These are phyloP conservation scores for Ogataea ganodermae DNA, from an alignment of 805 yeast genomes.

Conservation along the genomic window DNA sequence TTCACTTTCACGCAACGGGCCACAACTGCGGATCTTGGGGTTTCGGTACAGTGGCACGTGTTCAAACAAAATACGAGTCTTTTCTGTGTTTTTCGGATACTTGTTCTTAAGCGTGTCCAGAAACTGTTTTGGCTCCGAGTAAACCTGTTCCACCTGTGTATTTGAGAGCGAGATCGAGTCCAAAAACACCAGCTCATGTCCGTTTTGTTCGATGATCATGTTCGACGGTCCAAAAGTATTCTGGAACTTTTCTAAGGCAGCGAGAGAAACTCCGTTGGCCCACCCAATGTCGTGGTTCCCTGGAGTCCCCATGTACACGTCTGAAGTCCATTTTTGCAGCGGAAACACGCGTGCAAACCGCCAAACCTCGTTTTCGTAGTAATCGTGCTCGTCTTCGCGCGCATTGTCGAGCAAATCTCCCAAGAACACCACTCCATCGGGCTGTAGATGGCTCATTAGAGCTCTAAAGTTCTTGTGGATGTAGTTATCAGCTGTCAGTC, in stretches of 20 bases:
- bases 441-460: conserved; percentile 65
- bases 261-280: conserved; percentile 65
- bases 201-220: conserved; percentile 54
- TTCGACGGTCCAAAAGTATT: conserved; percentile 74
- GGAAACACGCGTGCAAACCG: conserved; percentile 68
- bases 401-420: conserved; percentile 98
- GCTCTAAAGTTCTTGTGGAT: conserved; percentile 65
- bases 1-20: conserved; percentile 70
- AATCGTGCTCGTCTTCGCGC: conserved; percentile 70
- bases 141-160: conserved; percentile 45
- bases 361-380: conserved; percentile 64
- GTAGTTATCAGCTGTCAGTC: conserved; percentile 71
- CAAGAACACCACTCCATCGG: conserved; percentile 74
- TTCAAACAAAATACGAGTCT: conserved; percentile 58
- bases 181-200: conserved; percentile 72
- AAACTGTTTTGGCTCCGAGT: conserved; percentile 51
- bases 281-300: conserved; percentile 98
- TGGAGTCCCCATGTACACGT: conserved; percentile 50
- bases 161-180: conserved; percentile 86
- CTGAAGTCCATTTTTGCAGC: conserved; percentile 48
- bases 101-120: conserved; percentile 40
- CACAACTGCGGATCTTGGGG: conserved; percentile 65
- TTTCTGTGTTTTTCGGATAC: conserved; percentile 44
- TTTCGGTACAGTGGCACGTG: conserved; percentile 89
- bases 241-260: conserved; percentile 62